Percentiles rank a stretch among this genome's conserved stretches.
Conservation (phyloP, 139 green algal species). For the Chlorella sorokiniana region DNA sequence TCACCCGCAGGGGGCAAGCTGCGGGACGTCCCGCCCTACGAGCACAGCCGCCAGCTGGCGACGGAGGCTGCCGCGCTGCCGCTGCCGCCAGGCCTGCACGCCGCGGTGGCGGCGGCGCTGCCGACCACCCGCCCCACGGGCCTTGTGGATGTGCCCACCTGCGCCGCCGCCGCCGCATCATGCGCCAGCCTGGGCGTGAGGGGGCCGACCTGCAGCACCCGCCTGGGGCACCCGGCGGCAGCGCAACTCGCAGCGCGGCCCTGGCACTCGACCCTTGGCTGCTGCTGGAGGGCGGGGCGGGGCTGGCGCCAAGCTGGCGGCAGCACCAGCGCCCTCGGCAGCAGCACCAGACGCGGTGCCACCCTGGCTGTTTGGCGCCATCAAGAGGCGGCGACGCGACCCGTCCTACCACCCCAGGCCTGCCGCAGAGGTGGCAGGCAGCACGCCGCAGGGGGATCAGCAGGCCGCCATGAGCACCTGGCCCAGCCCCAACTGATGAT, state of each 20-base stretch:
- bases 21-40: conserved; percentile 19
- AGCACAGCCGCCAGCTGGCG: conserved; percentile 18
- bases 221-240: background rate
- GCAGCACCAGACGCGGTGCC: background rate
- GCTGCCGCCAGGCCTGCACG: conserved; percentile 2
- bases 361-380: conserved; percentile 13
- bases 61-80: background rate
- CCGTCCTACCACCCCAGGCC: background rate
- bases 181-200: no score
- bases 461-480: no score
- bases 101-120: conserved; percentile 2
- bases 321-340: background rate
- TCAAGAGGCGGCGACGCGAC: background rate
- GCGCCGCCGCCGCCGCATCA: background rate
- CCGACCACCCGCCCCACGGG: background rate
- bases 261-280: background rate
- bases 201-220: background rate
- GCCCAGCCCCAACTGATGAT: no score
- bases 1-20: conserved; percentile 18
- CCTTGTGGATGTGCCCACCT: background rate
- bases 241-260: background rate
- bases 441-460: background rate
- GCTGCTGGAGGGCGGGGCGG: background rate
- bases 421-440: background rate
- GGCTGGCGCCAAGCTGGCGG: background rate